Evolutionary conservation across 2,329 filamentous ascomycete species (phyloP).

Genomic region (Xylariaceae sp.): DNA sequence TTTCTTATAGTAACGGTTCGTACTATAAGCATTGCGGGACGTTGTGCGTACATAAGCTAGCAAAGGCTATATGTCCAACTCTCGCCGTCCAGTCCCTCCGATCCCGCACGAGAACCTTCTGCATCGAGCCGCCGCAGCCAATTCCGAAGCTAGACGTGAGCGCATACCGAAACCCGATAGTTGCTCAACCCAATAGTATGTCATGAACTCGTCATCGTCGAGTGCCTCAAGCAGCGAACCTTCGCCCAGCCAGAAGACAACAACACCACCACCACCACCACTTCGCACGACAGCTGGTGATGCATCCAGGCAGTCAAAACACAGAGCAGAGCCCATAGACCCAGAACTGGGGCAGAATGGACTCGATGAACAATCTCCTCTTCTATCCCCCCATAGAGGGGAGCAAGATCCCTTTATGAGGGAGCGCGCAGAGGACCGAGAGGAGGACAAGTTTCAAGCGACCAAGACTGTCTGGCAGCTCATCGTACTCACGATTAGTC

Average conservation of each 20-base stretch:
- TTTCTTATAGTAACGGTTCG: not conserved
- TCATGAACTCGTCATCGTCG: slow-evolving; percentile 50
- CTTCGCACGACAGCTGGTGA: slow-evolving; percentile 23
- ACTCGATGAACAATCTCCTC: slow-evolving; percentile 54
- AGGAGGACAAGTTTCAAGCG: slow-evolving; percentile 58
- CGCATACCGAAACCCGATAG: not conserved
- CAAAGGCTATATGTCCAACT: not conserved
- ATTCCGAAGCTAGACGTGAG: too few species aligned
- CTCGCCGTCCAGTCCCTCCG: not conserved
- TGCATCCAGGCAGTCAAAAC: slow-evolving; percentile 26
- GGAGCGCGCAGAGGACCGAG: slow-evolving; percentile 38
- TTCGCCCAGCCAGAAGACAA: slow-evolving; percentile 37
- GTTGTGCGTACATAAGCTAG: too few species aligned
- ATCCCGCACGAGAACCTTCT: not conserved
- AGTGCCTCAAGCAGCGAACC: slow-evolving; percentile 33
- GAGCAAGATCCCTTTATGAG: slow-evolving; percentile 47
- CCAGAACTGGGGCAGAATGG: slow-evolving; percentile 36
- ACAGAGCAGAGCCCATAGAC: slow-evolving; percentile 29
- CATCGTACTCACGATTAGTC: slow-evolving; percentile 81
- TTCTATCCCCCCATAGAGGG: slow-evolving; percentile 50
- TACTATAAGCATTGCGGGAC: too few species aligned
- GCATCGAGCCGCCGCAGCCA: too few species aligned
- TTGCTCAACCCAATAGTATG: not conserved
- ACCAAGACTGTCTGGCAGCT: slow-evolving; percentile 87
- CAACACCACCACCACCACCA: slow-evolving; percentile 25